Base-by-base conservation (phyloP, 1,139 yeast species). In the Zygotorulaspora mrakii region DNA sequence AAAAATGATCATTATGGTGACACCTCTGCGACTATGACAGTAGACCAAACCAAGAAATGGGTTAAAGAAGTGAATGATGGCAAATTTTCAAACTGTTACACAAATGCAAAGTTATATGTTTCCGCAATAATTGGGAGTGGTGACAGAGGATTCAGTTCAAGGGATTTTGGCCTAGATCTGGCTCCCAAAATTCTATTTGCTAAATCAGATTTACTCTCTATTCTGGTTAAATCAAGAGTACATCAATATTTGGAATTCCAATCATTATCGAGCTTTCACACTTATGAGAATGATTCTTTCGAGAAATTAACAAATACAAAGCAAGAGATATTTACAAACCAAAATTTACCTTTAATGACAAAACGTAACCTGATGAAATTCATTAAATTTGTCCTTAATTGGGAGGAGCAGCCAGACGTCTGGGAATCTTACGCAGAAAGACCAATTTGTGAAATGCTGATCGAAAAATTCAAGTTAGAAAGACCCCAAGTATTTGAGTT, bases 291-390 rank as follows among this genome's bases (percentile, higher is more conserved):
- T 57, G 96, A 89, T 62, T 74, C 79, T 38, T 89, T 91, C 65
- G 95, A 87, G 54, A 84, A 86, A 61, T 74, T 88, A 55, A 77
- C 89, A 24, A 76, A 76, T 45, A 77, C 95, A 22, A 89, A 88
- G 59, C 95, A 91, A 62, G 96, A 89, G 54, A 89, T 94, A 37
- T 94, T 94, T 67, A 85, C 95, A 22, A 91, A 87, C 64, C 91
- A 88, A 60, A 72, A 86, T 6, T 69, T 94, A 49, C 72, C 88
- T 10, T 69, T 89, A 39, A 65, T 77, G 45, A 79, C 94, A 7
- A 91, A 91, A 62, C 77, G 98, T 48, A 74, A 79, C 46, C 73
- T 94, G 50, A 91, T 91, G 98, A 83, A 82, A 64, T 89, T 91
- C 62, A 77, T 91, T 64, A 91, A 91, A 67, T 91, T 89, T 63